These are phyloP conservation scores for Triticum turgidum DNA, from an alignment of 176 grass and related monocot genomes.

Conservation along the genomic window DNA sequence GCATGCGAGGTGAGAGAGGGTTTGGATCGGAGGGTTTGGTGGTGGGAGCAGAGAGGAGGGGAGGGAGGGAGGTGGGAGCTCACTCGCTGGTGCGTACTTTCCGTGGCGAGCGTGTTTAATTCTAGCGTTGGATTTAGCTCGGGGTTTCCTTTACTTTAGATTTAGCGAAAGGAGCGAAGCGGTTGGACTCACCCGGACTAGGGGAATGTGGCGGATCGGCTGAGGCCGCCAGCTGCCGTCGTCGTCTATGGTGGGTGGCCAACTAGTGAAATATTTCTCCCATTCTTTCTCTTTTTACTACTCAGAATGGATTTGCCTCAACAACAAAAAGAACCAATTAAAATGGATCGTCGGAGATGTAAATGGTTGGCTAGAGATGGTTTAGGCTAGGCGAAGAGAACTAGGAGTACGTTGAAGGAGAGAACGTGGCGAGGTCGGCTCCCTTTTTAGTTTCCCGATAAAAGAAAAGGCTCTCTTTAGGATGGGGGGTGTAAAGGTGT, in stretches of 20 bases:
- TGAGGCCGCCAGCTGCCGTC: slow-evolving; percentile 31
- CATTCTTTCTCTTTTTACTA: neutral
- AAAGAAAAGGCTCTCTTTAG: neutral
- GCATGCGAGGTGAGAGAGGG: slow-evolving; percentile 36
- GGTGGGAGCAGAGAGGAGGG: neutral
- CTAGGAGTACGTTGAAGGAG: neutral
- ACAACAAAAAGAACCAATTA: neutral
- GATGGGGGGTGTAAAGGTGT: neutral
- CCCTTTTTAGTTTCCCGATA: neutral
- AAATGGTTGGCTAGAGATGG: neutral
- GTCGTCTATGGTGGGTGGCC: neutral
- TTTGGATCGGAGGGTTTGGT: slow-evolving; percentile 56
- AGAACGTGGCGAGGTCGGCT: neutral
- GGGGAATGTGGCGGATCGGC: slow-evolving; percentile 49
- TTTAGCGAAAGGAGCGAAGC: slow-evolving; percentile 34
- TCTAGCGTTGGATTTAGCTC: slow-evolving; percentile 18
- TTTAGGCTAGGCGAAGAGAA: neutral
- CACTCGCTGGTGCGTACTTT: slow-evolving; percentile 22
- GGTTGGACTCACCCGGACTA: slow-evolving; percentile 34
- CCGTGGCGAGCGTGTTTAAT: neutral
- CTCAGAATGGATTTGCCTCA: neutral
- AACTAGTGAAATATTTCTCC: neutral
- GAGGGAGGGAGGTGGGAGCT: slow-evolving; percentile 28
- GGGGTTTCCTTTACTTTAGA: slow-evolving; percentile 7
- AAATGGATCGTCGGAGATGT: neutral